These are phyloP conservation scores for Meira nashicola DNA, from an alignment of 1,284 basidiomycete species.

Conservation along the genomic window DNA sequence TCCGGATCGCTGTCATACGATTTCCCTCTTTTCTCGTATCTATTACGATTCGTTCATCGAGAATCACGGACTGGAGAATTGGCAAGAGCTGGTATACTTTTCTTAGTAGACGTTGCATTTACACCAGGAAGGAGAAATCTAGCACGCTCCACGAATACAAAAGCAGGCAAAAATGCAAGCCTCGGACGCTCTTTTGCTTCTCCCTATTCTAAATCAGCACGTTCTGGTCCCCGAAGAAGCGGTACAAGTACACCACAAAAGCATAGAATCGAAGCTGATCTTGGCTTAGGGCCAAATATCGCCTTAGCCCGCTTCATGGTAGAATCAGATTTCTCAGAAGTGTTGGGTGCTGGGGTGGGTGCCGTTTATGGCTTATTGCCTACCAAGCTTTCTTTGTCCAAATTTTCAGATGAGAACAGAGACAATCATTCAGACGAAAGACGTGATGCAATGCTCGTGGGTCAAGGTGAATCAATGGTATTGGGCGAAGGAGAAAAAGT, in stretches of 20 bases:
- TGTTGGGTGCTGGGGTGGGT: slow-evolving; percentile 85
- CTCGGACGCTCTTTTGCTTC: not conserved
- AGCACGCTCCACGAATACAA: not conserved
- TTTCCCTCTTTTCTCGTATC: slow-evolving; percentile 70
- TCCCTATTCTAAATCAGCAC: not conserved
- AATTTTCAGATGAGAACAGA: not conserved
- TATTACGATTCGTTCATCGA: slow-evolving; percentile 88
- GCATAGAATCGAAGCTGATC: slow-evolving; percentile 2
- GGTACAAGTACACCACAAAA: not conserved
- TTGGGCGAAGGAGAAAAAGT: slow-evolving; percentile 60
- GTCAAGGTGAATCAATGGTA: slow-evolving; percentile 59
- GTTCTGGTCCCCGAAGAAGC: not conserved
- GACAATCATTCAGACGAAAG: slow-evolving; percentile 7
- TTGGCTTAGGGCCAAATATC: slow-evolving; percentile 49
- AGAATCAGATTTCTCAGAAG: slow-evolving; percentile 92
- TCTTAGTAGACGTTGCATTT: slow-evolving; percentile 74
- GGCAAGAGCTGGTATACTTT: slow-evolving; percentile 81
- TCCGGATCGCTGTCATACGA: slow-evolving; percentile 12
- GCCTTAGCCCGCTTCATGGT: slow-evolving; percentile 84
- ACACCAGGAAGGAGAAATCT: slow-evolving; percentile 12
- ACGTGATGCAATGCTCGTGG: slow-evolving; percentile 3
- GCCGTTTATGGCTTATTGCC: slow-evolving; percentile 90
- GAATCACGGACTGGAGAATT: slow-evolving; percentile 91
- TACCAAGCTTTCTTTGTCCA: slow-evolving; percentile 64
- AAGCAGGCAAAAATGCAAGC: not conserved